These are phyloP conservation scores for Arachnomyces sp. DNA, from an alignment of 2,329 filamentous ascomycete genomes.

Conservation along the genomic window DNA sequence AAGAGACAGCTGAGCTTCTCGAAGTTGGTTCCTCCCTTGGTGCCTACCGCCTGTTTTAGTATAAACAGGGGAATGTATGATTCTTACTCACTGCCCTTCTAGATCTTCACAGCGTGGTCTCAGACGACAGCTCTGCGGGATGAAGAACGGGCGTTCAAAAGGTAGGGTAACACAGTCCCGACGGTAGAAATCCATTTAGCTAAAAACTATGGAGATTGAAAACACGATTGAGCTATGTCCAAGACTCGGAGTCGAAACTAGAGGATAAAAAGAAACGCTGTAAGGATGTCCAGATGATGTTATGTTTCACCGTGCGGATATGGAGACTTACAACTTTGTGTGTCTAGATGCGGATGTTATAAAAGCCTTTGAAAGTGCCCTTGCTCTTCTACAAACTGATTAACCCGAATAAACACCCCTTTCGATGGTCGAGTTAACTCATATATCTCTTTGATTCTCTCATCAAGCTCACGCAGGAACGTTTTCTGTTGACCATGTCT, in stretches of 20 bases:
- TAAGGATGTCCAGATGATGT: conserved; percentile 40
- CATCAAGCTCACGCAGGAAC: no score
- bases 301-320: conserved; percentile 4
- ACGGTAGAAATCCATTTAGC: background rate
- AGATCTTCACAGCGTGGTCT: conserved; percentile 80
- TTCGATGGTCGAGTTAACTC: no score
- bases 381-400: conserved; percentile 34
- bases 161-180: conserved; percentile 42
- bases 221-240: conserved; percentile 70
- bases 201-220: conserved; percentile 51
- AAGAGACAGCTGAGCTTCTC: conserved; percentile 61
- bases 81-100: conserved; percentile 7
- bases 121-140: conserved; percentile 64
- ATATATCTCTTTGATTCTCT: no score
- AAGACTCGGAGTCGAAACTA: conserved; percentile 63
- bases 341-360: conserved; percentile 37
- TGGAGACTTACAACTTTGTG: conserved; percentile 11
- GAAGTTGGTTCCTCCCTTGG: conserved; percentile 40
- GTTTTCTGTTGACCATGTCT: background rate
- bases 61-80: background rate
- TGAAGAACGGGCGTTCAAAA: conserved; percentile 67
- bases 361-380: conserved; percentile 41
- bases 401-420: conserved; percentile 11
- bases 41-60: background rate
- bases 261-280: conserved; percentile 72